Evolutionary conservation across 352 stramenopile species (phyloP), one percentile per base, ranked within the genome.

Genomic region (Pythium dissotocum): DNA sequence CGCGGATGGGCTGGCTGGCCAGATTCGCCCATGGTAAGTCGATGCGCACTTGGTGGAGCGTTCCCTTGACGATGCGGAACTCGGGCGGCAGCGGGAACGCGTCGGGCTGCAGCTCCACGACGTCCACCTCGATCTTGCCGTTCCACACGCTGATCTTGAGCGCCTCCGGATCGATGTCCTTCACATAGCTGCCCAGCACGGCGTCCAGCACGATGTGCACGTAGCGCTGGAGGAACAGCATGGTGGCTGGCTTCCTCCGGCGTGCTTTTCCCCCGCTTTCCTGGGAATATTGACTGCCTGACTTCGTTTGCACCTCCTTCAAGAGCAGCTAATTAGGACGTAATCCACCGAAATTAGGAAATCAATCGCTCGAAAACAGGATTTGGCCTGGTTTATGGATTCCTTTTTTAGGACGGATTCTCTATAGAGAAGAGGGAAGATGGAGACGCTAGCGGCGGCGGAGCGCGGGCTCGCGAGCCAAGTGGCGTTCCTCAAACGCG

Each of bases 111-210:
- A 93, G 72, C 79, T 95, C 87, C 36, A 95, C 80, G 10, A 85
- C 76, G 49, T 93, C 85, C 48, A 95, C 77, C 76, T 93, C 83
- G 66, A 95, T 89, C 78, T 92, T 85, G 51, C 87, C 87, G 61
- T 89, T 93, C 87, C 87, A 95, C 12, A 95, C 80, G 71, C 82
- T 91, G 76, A 95, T 92, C 75, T 90, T 83, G 44, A 95, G 75
- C 55, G 85, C 78, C 58, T 89, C 82, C n/a, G 87, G 83, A 69
- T 95, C 87, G 65, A 93, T 91, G 77, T 95, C 90, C 77, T 93
- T 93, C 16, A 95, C 83, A 66, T 95, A 95, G 65, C 74, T 87
- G 42, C 87, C 87, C 54, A 95, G 81, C 60, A 95, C 80, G 13
- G 85, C 85, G 60, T 95, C 85, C 71, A 95, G 77, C 67, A 93